Evolutionary conservation across 2,329 filamentous ascomycete species (phyloP).

Genomic region (Herpotrichia juniperi): DNA sequence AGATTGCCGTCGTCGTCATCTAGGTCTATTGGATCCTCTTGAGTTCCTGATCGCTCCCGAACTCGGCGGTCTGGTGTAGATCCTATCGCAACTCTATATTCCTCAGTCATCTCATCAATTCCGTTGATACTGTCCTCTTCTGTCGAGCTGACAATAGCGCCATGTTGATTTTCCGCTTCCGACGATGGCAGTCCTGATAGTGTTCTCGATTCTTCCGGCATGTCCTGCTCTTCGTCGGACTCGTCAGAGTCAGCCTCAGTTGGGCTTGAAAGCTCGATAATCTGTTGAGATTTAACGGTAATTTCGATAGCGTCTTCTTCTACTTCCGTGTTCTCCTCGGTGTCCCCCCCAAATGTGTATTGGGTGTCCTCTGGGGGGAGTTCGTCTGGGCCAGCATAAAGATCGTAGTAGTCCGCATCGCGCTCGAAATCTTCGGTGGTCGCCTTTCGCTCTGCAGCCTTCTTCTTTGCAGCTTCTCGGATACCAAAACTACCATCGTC

Average conservation of each 20-base stretch:
- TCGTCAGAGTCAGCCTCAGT: background rate
- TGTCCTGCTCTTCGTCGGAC: slow-evolving; percentile 3
- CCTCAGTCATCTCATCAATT: background rate
- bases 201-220: background rate
- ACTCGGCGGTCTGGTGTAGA: background rate
- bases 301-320: slow-evolving; percentile 15
- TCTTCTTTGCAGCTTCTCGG: background rate
- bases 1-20: slow-evolving; percentile 12
- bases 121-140: background rate
- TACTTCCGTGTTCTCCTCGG: slow-evolving; percentile 33
- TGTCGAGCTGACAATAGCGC: background rate
- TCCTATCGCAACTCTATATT: background rate
- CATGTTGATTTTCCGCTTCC: background rate
- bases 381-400: slow-evolving; percentile 31
- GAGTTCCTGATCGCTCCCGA: slow-evolving; percentile 8
- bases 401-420: slow-evolving; percentile 27
- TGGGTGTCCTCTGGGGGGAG: slow-evolving; percentile 65
- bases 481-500: background rate
- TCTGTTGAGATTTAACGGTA: background rate
- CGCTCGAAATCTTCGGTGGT: slow-evolving; percentile 14
- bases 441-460: background rate
- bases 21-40: slow-evolving; percentile 1
- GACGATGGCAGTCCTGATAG: background rate
- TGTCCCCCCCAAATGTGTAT: slow-evolving; percentile 41
- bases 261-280: background rate